Evolutionary conservation across 805 yeast species (phyloP), one percentile per base, ranked within the genome.

Genomic region (Phaffomyces thermotolerans): DNA sequence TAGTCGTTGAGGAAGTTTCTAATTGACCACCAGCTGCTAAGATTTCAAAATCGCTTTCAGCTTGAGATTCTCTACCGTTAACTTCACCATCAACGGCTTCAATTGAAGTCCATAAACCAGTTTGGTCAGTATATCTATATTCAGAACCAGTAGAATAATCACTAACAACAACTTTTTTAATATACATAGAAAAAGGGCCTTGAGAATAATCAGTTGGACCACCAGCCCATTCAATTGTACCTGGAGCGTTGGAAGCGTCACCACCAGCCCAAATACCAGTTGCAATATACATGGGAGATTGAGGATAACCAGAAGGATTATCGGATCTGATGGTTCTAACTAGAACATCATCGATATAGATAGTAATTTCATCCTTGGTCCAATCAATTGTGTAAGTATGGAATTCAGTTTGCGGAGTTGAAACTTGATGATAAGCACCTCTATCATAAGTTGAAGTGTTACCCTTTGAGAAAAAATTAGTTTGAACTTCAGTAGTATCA

Each of bases 381-480:
- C 96, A 89, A 52, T 88, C 95, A 43, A 90, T 64, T 8, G 93
- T 80, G 64, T 89, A 90, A 44, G 81, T 87, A 62, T 85, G 90
- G 64, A 61, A 84, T 20, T 70, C 65, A 4, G 68, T 60, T 48
- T 77, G 75, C 20, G 95, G 89, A 43, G 67, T 66, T 13, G 64
- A 54, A 43, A 81, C 81, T 8, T 63, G 54, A 54, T 84, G 90
- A 66, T 75, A 83, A 32, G 64, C 78, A 44, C 96, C 96, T 55
- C 96, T 75, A 58, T 85, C 87, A 57, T 82, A 87, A 4, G 91
- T 78, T 10, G 81, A 62, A 3, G 86, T 79, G 57, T 81, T 67
- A 47, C 96, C 96, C 60, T 89, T 84, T 32, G 88, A 77, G 67
- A 87, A 89, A 62, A 64, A 90, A 60, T 84, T 84, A 23, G 89